These are phyloP conservation scores for Barnettozyma siamensis DNA, from an alignment of 805 yeast genomes.

Conservation along the genomic window DNA sequence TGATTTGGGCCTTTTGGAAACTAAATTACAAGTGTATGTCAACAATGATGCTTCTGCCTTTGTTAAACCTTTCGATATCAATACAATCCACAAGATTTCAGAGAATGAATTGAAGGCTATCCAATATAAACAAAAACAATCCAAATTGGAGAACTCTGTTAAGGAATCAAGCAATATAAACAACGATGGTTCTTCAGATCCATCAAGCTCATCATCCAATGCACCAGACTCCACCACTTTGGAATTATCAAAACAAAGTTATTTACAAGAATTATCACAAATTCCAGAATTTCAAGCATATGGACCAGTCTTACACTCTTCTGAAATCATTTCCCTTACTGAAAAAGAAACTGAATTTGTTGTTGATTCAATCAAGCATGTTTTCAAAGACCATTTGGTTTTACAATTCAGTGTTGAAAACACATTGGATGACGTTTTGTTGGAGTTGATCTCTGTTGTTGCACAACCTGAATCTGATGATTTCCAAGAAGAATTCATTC, in stretches of 20 bases:
- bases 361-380: slow-evolving; percentile 76
- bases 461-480: slow-evolving; percentile 50
- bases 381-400: slow-evolving; percentile 67
- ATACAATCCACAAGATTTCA: slow-evolving; percentile 56
- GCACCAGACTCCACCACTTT: slow-evolving; percentile 20
- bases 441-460: slow-evolving; percentile 70
- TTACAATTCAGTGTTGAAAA: slow-evolving; percentile 81
- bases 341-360: slow-evolving; percentile 93
- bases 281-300: slow-evolving; percentile 69
- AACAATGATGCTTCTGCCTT: slow-evolving; percentile 32
- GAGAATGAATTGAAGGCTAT: slow-evolving; percentile 65
- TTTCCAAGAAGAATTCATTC: slow-evolving; percentile 60
- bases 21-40: slow-evolving; percentile 67
- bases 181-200: neutral
- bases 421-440: slow-evolving; percentile 71
- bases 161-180: slow-evolving; percentile 2
- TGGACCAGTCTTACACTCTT: slow-evolving; percentile 72
- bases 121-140: slow-evolving; percentile 50
- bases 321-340: slow-evolving; percentile 62
- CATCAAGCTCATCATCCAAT: slow-evolving; percentile 1
- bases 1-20: slow-evolving; percentile 75
- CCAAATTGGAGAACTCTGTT: slow-evolving; percentile 24
- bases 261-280: slow-evolving; percentile 59
- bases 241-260: slow-evolving; percentile 52
- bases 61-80: slow-evolving; percentile 62